phyloP scores from a whole-genome alignment of 2,329 filamentous ascomycete species.

The Calonectria montana region DNA sequence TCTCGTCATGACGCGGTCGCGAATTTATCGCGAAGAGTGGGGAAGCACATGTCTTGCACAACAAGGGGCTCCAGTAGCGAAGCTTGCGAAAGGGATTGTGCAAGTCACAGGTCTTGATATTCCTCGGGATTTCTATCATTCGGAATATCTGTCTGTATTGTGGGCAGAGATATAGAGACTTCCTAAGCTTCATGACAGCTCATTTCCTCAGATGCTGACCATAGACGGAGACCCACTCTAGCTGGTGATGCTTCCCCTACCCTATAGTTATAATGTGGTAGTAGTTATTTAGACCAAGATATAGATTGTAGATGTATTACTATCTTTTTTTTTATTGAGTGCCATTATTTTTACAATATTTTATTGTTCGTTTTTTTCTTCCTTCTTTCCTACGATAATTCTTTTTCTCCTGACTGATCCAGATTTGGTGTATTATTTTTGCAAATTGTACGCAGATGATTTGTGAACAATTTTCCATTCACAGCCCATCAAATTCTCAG shows the following conservation, averaged over 20 bases:
- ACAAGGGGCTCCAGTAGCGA: not conserved
- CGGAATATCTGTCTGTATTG: not conserved
- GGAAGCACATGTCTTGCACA: not conserved
- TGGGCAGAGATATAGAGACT: not conserved
- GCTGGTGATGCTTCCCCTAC: not conserved
- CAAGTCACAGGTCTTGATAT: not conserved
- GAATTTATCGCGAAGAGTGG: not conserved
- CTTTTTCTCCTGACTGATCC: too few relatives aligned
- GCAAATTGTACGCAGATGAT: too few relatives aligned
- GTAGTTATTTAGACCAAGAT: not conserved
- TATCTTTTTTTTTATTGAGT: not conserved
- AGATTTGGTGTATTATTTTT: too few relatives aligned
- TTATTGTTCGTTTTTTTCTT: not conserved
- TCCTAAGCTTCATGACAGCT: not conserved
- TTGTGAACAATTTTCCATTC: too few relatives aligned
- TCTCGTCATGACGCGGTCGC: not conserved
- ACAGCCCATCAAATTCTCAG: too few relatives aligned
- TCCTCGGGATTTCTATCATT: not conserved
- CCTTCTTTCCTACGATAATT: too few relatives aligned
- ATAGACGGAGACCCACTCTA: not conserved
- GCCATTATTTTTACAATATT: not conserved
- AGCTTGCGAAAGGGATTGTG: accelerated
- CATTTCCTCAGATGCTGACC: not conserved
- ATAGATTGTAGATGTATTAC: not conserved
- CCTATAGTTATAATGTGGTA: not conserved